Evolutionary conservation across 768 basidiomycete genomes (phyloP).

Genomic region (Chiua virens): DNA sequence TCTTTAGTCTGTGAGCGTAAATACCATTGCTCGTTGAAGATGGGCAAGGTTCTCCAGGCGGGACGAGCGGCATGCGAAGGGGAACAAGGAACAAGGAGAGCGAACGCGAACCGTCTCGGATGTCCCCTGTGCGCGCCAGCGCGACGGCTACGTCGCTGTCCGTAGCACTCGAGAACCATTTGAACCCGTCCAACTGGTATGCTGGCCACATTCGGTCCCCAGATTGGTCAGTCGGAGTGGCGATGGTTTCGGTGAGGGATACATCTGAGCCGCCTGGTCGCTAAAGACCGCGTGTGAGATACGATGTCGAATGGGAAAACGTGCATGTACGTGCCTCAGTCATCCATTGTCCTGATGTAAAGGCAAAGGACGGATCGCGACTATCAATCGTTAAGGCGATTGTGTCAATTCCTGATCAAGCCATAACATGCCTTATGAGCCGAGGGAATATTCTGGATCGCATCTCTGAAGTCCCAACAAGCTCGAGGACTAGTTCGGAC

Average conservation of each 20-base stretch:
- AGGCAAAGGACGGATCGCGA: constrained; percentile 60
- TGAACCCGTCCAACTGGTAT: constrained; percentile 67
- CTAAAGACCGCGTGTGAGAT: constrained; percentile 29
- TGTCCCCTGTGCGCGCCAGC: constrained; percentile 67
- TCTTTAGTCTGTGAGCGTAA: constrained; percentile 69
- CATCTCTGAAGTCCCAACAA: constrained; percentile 59
- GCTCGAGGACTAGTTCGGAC: constrained; percentile 52
- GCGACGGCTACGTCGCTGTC: constrained; percentile 73
- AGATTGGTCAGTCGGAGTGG: constrained; percentile 37
- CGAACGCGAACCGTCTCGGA: constrained; percentile 55
- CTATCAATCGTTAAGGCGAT: constrained; percentile 32
- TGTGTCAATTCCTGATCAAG: not conserved
- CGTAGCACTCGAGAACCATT: constrained; percentile 85
- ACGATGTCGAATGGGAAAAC: not conserved
- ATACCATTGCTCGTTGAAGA: constrained; percentile 62
- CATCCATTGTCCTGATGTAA: constrained; percentile 84
- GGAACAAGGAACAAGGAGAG: constrained; percentile 78
- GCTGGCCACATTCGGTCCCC: constrained; percentile 44
- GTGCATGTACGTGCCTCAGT: constrained; percentile 51
- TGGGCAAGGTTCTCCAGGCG: constrained; percentile 38
- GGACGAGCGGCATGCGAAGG: constrained; percentile 52
- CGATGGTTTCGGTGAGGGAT: constrained; percentile 69
- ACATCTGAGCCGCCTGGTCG: constrained; percentile 76
- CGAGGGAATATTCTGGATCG: constrained; percentile 57
- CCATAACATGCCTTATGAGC: constrained; percentile 51